Base-by-base conservation (phyloP, 345 rosid genomes). In the Conringia planisiliqua region DNA sequence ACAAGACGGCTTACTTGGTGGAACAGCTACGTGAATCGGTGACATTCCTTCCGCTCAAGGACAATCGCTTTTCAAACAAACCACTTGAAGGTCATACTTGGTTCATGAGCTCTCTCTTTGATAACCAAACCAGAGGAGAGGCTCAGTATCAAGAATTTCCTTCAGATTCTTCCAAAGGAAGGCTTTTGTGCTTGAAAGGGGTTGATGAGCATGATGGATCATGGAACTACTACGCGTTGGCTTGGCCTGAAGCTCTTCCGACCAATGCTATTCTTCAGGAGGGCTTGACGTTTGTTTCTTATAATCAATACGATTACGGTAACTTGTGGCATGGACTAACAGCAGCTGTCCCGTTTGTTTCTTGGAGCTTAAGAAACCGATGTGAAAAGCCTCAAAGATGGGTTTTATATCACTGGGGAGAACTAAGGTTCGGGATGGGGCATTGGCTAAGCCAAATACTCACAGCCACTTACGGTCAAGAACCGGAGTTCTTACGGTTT, bases 291-390 rank as follows among this genome's bases (percentile, higher is more conserved):
- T 88, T 87, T 48, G 86, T 90, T 0, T 82, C 92, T 0, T 84
- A 90, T 75, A 92, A 87, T 32, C 92, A 92, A 57, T 90, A 90
- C 70, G 63, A 72, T 63, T 90, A 86, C 54, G 77, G 68, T 7
- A 92, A 88, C 81, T 75, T 86, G 11, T 90, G 95, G 91, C 98
- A 90, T 66, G 96, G 93, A 14, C 60, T 88, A 1, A 82, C 91
- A 0, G 80, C 87, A 10, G 1, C 79, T 6, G 56, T 82, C 6
- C 92, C 96, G 0, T 87, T 90, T 47, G 85, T 90, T 35, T 83
- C 91, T 2, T 90, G 98, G 98, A 85, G 84, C 73, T 69, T 17
- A 75, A 83, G 62, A 61, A 82, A 90, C 64, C 66, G 57, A 3
- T 85, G 91, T 11, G 79, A 54, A 18, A 24, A 40, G 3, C 96